phyloP scores from a whole-genome alignment of 371 early-diverging fungal genomes.

The Rhizopus arrhizus region DNA sequence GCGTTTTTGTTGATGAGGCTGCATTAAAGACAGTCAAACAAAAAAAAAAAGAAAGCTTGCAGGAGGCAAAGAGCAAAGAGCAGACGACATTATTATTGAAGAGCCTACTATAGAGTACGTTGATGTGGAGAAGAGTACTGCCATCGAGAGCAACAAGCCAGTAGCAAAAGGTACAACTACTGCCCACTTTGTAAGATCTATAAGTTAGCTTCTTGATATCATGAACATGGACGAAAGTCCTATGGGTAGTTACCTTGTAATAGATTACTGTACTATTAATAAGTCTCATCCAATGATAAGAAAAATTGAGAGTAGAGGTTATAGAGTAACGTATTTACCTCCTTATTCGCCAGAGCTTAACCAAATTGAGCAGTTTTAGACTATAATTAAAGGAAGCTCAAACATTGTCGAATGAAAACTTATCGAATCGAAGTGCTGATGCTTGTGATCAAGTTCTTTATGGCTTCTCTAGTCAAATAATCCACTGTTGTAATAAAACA shows the following conservation, averaged over 20 bases:
- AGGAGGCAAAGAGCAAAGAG: conserved; percentile 13
- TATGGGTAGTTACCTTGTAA: conserved; percentile 15
- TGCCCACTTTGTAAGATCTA: conserved; percentile 17
- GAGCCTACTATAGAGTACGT: conserved; percentile 15
- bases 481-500: too few species aligned
- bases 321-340: conserved; percentile 10
- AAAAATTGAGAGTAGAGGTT: conserved; percentile 16
- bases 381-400: conserved; percentile 16
- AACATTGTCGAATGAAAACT: conserved; percentile 15
- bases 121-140: conserved; percentile 5
- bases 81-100: conserved; percentile 13
- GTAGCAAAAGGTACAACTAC: conserved; percentile 17
- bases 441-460: conserved; percentile 2
- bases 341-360: conserved; percentile 19
- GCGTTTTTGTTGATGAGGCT: conserved; percentile 15
- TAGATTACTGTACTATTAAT: conserved; percentile 10
- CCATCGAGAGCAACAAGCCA: conserved; percentile 7
- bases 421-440: conserved; percentile 14
- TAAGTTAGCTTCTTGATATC: conserved; percentile 18
- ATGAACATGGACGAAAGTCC: conserved; percentile 13
- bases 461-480: too few species aligned
- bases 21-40: too few species aligned
- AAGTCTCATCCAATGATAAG: conserved; percentile 14
- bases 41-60: conserved; percentile 15
- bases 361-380: conserved; percentile 15